Evolutionary conservation across 352 stramenopile genomes (phyloP).

Genomic region (Phytopythium helicoides): DNA sequence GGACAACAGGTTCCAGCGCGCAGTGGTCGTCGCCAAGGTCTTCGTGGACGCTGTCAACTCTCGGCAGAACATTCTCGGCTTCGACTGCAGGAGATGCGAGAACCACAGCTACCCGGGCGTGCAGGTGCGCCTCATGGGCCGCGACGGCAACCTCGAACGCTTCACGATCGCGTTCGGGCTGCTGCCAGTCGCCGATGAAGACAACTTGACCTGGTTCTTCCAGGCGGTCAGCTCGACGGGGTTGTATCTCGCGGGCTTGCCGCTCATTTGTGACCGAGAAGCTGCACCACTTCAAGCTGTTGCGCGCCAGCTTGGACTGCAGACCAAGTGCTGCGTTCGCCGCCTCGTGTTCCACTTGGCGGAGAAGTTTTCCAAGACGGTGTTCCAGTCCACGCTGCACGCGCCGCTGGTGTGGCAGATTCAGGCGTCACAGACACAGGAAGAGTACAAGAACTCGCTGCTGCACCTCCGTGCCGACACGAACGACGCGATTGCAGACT

Average conservation of each 20-base stretch:
- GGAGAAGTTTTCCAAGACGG: conserved; percentile 3
- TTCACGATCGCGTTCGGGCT: conserved; percentile 3
- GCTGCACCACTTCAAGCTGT: not conserved
- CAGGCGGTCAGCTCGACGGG: not conserved
- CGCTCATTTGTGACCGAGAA: conserved; percentile 1
- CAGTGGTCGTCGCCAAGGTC: not conserved
- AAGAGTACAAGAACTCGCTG: not conserved
- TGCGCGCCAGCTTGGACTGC: not conserved
- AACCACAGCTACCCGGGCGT: conserved; percentile 2
- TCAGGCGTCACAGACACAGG: not conserved
- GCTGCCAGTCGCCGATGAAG: not conserved
- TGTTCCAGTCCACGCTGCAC: not conserved
- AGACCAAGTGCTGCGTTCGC: conserved; percentile 2
- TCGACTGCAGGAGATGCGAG: conserved; percentile 3
- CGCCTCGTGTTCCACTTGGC: not conserved
- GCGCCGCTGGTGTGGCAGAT: conserved; percentile 1
- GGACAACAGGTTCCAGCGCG: conserved; percentile 1
- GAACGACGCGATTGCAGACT: conserved; percentile 1
- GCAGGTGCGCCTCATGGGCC: conserved; percentile 1
- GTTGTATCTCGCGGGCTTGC: conserved; percentile 1
- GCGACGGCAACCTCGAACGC: conserved; percentile 2
- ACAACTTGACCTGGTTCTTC: conserved; percentile 5
- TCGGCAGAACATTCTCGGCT: not conserved
- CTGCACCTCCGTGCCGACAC: not conserved
- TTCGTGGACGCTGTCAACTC: conserved; percentile 1